These are phyloP conservation scores for Fusarium keratoplasticum DNA, from an alignment of 2,329 filamentous ascomycete species.

Conservation along the genomic window DNA sequence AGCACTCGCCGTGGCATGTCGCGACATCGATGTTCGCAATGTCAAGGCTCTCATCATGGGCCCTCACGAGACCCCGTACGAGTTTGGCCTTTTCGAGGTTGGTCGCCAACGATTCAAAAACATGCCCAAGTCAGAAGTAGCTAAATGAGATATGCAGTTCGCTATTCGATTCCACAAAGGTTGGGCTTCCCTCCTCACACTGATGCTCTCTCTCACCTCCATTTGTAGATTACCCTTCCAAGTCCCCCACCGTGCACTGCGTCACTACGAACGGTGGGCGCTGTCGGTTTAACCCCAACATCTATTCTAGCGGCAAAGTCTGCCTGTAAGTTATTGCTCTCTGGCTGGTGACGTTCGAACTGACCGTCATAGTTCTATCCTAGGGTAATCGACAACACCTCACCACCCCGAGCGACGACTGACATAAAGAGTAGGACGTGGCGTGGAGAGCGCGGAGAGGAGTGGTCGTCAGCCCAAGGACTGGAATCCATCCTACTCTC, in stretches of 20 bases:
- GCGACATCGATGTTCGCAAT: constrained; percentile 88
- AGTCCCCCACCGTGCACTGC: constrained; percentile 71
- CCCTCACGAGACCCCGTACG: constrained; percentile 93
- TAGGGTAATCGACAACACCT: constrained; percentile 70
- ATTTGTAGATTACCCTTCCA: constrained; percentile 80
- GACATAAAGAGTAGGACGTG: constrained; percentile 76
- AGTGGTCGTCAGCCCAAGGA: constrained; percentile 97
- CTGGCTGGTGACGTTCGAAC: neutral
- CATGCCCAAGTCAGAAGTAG: neutral
- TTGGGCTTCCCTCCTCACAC: constrained; percentile 48
- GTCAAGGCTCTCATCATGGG: constrained; percentile 91
- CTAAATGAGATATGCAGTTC: constrained; percentile 65
- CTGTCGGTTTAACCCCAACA: constrained; percentile 96
- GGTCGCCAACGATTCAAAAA: constrained; percentile 34
- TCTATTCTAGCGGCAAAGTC: constrained; percentile 91
- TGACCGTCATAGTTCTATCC: constrained; percentile 75
- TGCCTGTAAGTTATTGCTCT: constrained; percentile 76
- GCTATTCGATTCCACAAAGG: constrained; percentile 80
- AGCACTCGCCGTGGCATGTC: constrained; percentile 89
- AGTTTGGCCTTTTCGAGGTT: constrained; percentile 97
- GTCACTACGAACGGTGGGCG: constrained; percentile 90
- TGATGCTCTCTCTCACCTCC: constrained; percentile 19
- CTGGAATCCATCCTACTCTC: constrained; percentile 94
- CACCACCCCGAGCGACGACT: constrained; percentile 2
- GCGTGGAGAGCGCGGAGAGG: constrained; percentile 88